Conservation (phyloP, 305 asterid species). For the Lippia alba region DNA sequence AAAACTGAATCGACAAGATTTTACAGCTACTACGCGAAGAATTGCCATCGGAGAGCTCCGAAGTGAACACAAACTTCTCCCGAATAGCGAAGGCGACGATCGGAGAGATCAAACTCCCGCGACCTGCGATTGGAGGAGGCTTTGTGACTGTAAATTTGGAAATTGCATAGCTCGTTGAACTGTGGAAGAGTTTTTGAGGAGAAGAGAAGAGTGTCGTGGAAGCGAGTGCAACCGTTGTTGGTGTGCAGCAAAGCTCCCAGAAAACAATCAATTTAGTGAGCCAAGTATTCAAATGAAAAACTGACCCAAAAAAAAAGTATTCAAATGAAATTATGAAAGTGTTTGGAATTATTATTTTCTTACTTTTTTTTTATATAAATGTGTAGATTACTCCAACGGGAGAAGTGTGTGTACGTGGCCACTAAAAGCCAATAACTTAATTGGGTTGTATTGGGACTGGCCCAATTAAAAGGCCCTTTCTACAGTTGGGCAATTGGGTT, state of each 20-base stretch:
- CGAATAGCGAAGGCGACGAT: slow-evolving; percentile 34
- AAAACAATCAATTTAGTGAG: no score
- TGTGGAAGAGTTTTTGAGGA: slow-evolving; percentile 25
- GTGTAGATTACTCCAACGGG: neutral
- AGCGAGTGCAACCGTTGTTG: slow-evolving; percentile 55
- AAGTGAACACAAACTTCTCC: slow-evolving; percentile 11
- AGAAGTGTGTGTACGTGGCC: neutral
- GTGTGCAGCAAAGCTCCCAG: neutral
- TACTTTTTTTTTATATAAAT: slow-evolving; percentile 4
- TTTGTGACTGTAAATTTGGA: slow-evolving; percentile 40
- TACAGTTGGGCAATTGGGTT: no score
- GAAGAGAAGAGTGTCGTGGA: slow-evolving; percentile 40
- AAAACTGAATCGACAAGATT: slow-evolving; percentile 49
- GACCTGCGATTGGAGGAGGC: slow-evolving; percentile 21
- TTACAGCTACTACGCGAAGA: slow-evolving; percentile 27
- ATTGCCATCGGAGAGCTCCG: slow-evolving; percentile 32
- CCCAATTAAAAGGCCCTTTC: no score
- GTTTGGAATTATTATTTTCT: neutral
- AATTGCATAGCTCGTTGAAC: slow-evolving; percentile 1
- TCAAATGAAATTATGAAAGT: neutral
- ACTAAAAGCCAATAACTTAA: no score
- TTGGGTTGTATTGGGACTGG: no score
- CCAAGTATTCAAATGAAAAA: no score
- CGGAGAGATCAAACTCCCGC: slow-evolving; percentile 12
- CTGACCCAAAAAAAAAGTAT: no score